Percentiles rank a stretch among this genome's conserved stretches.
Evolutionary conservation across 495 filamentous ascomycete species (phyloP).

Genomic region (Penicillium roqueforti): DNA sequence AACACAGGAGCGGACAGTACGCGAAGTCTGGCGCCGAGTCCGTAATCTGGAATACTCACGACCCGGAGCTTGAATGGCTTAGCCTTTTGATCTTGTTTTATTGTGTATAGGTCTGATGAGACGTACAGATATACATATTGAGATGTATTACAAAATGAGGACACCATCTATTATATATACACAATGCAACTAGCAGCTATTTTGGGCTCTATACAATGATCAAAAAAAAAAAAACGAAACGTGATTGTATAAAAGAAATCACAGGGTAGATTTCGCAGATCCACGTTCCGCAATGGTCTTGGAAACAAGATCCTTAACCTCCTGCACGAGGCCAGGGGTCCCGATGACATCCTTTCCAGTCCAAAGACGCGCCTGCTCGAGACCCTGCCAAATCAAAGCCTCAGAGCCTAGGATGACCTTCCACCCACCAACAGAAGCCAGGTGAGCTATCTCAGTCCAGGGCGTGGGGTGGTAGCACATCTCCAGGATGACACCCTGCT

Average conservation of each 20-base stretch:
- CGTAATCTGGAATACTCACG: conserved; percentile 55
- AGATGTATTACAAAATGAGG: conserved; percentile 13
- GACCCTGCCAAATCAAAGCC: conserved; percentile 70
- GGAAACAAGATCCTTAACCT: conserved; percentile 50
- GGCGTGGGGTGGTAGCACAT: conserved; percentile 76
- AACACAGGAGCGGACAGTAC: conserved; percentile 60
- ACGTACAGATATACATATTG: neutral
- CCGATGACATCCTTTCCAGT: conserved; percentile 50
- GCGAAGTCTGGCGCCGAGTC: conserved; percentile 66
- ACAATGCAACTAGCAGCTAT: conserved; percentile 30
- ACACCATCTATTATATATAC: conserved; percentile 19
- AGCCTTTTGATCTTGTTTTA: neutral
- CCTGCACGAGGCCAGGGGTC: conserved; percentile 47
- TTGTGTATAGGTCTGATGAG: neutral
- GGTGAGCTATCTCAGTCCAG: conserved; percentile 57
- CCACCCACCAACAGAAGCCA: conserved; percentile 58
- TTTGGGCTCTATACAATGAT: conserved; percentile 30
- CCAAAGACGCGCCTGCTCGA: conserved; percentile 68
- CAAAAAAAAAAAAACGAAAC: conserved; percentile 13
- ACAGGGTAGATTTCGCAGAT: conserved; percentile 29
- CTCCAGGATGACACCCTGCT: conserved; percentile 65
- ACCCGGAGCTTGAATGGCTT: conserved; percentile 40
- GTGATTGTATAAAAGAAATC: conserved; percentile 11
- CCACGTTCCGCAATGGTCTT: conserved; percentile 34
- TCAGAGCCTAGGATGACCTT: conserved; percentile 66